These are phyloP conservation scores for Mycosphaerella arachidis DNA, from an alignment of 2,329 filamentous ascomycete species.

Conservation along the genomic window DNA sequence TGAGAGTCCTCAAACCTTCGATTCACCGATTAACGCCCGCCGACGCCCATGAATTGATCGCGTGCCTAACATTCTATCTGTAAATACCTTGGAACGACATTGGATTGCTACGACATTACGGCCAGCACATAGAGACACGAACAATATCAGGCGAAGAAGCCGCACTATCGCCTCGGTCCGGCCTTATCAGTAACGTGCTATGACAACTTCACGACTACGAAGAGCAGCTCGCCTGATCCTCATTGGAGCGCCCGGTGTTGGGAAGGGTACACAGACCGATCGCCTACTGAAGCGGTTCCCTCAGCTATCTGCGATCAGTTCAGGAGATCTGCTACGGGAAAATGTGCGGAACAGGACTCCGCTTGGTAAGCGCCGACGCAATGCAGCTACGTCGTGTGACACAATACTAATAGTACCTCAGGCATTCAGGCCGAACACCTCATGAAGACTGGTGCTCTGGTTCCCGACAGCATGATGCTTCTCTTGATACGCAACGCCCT, in stretches of 20 bases:
- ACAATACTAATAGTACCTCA: conserved; percentile 36
- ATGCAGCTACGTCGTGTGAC: background rate
- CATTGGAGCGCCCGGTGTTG: conserved; percentile 91
- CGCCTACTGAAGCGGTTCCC: conserved; percentile 81
- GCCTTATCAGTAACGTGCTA: conserved; percentile 3
- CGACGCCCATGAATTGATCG: background rate
- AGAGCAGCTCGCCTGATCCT: conserved; percentile 86
- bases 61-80: background rate
- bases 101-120: background rate
- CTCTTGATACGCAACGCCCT: conserved; percentile 90
- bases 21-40: background rate
- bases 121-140: background rate
- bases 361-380: conserved; percentile 57
- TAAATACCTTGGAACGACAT: background rate
- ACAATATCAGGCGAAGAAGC: background rate
- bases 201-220: conserved; percentile 41
- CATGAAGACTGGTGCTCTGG: conserved; percentile 84
- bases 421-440: conserved; percentile 85
- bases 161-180: conserved; percentile 1
- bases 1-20: conserved; percentile 12
- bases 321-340: conserved; percentile 83
- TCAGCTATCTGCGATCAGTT: conserved; percentile 85
- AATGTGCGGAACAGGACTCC: conserved; percentile 88
- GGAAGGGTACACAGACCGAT: conserved; percentile 90
- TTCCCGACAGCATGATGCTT: conserved; percentile 86